Conservation (phyloP, 2,329 filamentous ascomycete genomes). For the Penicillium occitanis region DNA sequence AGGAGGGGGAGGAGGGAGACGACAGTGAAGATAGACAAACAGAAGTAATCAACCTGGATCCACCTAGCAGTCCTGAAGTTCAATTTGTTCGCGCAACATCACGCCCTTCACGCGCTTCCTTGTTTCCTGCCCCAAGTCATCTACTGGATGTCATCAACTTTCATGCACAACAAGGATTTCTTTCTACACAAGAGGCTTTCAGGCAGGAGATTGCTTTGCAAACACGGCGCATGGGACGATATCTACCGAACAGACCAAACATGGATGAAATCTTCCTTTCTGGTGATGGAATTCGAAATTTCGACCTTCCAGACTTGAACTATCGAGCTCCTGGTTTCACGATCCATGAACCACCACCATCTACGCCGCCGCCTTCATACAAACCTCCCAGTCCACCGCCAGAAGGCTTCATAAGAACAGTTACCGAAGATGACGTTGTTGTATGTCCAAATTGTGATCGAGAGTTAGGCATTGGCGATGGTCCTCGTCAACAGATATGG, state of each 20-base stretch:
- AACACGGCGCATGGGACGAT: slow-evolving; percentile 18
- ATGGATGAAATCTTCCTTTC: slow-evolving; percentile 16
- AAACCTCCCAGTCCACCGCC: slow-evolving; percentile 64
- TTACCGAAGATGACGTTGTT: slow-evolving; percentile 68
- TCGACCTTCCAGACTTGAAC: slow-evolving; percentile 18
- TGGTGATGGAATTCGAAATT: slow-evolving; percentile 8
- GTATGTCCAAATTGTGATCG: slow-evolving; percentile 84
- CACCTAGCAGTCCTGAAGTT: slow-evolving; percentile 49
- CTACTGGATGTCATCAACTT: slow-evolving; percentile 18
- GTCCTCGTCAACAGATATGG: slow-evolving; percentile 82
- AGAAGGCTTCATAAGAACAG: slow-evolving; percentile 78
- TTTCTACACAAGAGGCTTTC: slow-evolving; percentile 22
- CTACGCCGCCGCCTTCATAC: slow-evolving; percentile 42
- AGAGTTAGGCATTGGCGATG: slow-evolving; percentile 74
- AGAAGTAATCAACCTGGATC: slow-evolving; percentile 21
- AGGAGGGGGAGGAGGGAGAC: neutral
- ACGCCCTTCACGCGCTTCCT: slow-evolving; percentile 22
- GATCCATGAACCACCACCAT: slow-evolving; percentile 25
- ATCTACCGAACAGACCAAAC: neutral
- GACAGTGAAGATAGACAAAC: neutral
- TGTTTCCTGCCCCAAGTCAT: slow-evolving; percentile 22
- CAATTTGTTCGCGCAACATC: slow-evolving; percentile 46
- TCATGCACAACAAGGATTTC: slow-evolving; percentile 1
- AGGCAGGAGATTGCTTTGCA: slow-evolving; percentile 28
- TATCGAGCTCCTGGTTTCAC: slow-evolving; percentile 43